phyloP scores from a whole-genome alignment of 805 yeast species.

The Schwanniomyces yamadae region DNA sequence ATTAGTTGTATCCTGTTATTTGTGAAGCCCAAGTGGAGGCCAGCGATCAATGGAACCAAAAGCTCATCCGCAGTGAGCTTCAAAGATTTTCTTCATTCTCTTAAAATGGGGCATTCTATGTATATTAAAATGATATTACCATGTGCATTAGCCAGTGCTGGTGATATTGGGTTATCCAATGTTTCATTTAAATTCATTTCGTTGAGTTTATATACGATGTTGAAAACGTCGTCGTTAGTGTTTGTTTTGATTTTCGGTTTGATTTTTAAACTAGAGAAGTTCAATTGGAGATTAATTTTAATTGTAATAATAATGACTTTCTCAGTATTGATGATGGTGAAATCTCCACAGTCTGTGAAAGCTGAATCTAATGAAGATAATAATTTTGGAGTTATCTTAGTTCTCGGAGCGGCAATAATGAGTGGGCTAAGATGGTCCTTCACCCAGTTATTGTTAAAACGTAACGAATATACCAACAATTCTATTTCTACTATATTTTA shows the following conservation, averaged over 20 bases:
- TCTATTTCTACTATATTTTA: constrained; percentile 84
- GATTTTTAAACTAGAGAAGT: constrained; percentile 71
- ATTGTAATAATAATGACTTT: constrained; percentile 77
- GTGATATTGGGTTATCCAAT: constrained; percentile 93
- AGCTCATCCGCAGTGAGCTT: constrained; percentile 4
- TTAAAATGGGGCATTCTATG: constrained; percentile 17
- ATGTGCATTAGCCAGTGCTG: constrained; percentile 83
- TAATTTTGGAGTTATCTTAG: constrained; percentile 66
- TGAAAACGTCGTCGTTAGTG: constrained; percentile 82
- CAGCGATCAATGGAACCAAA: constrained; percentile 18
- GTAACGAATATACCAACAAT: constrained; percentile 57
- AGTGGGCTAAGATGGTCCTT: constrained; percentile 95
- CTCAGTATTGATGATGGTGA: constrained; percentile 89
- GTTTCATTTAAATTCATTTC: constrained; percentile 77
- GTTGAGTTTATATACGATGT: constrained; percentile 85
- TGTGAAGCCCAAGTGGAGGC: constrained; percentile 49
- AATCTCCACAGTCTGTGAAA: constrained; percentile 21
- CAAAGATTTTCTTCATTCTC: constrained; percentile 16
- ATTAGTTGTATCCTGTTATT: constrained; percentile 50
- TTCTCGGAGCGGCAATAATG: constrained; percentile 72
- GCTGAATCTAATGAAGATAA: constrained; percentile 15
- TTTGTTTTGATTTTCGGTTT: constrained; percentile 90
- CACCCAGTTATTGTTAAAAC: constrained; percentile 76
- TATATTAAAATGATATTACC: constrained; percentile 66
- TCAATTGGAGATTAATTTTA: constrained; percentile 62